Evolutionary conservation across 495 filamentous ascomycete genomes (phyloP), one percentile per base, ranked within the genome.

Genomic region (Penicillium waksmanii): DNA sequence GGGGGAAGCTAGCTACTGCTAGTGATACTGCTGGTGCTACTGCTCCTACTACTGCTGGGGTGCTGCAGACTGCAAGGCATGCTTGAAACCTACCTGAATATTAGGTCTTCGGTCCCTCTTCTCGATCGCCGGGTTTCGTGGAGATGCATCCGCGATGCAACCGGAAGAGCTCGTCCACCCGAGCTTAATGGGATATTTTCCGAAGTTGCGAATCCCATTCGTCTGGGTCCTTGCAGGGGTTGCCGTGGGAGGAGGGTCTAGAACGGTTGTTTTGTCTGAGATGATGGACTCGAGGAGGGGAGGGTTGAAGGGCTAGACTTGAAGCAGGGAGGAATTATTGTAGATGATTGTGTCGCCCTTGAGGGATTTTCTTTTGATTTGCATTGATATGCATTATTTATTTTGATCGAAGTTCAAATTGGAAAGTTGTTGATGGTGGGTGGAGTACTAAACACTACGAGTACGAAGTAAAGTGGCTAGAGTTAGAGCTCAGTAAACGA

Each of bases 21-120:
- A 11, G 2, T 15, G n/a, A n/a, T 38, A 12, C 42, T 46, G 42
- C 5, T 27, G 25, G 25, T 27, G 27, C 5, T 31, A 9, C 27
- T 7, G 27, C 8, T n/a, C n/a, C n/a, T n/a, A n/a, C n/a, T 31
- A 23, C 23, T 23, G 23, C 23, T 23, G 9, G 19, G 11, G 46
- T 12, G 19, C 56, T 65, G 65, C 62, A 58, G 40, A 11, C 65
- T 68, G 68, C 66, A 70, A 70, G 68, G 68, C 63, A 68, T 66
- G 36, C 49, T 42, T 70, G 68, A 70, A 64, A 70, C 68, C 63
- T 60, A 55, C 62, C 64, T 66, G 15, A 7, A 57, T 60, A 60
- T 60, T 66, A 61, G 66, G 58, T 49, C 58, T 33, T 23, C 5
- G 47, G 12, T 56, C 50, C 40, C 57, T 51, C 50, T 33, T 58